These are phyloP conservation scores for Astragalus glycyphyllos DNA, from an alignment of 306 rosid species.

Conservation along the genomic window DNA sequence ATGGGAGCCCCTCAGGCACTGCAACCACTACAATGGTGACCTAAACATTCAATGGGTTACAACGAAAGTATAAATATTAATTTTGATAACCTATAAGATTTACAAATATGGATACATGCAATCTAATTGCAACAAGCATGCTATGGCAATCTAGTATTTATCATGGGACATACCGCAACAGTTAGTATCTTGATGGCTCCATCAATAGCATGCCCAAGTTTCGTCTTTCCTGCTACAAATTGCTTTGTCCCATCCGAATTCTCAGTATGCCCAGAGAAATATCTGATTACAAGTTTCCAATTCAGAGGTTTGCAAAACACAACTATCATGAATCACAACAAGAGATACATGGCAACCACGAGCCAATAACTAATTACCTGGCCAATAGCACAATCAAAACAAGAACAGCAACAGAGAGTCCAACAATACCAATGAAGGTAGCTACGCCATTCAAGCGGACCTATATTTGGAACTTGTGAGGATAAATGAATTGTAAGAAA, in stretches of 20 bases:
- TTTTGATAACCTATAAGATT: constrained; percentile 24
- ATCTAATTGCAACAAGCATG: constrained; percentile 31
- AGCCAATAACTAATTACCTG: constrained; percentile 58
- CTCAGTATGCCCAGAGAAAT: constrained; percentile 86
- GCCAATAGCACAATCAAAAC: constrained; percentile 80
- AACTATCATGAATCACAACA: constrained; percentile 3
- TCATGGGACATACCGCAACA: constrained; percentile 76
- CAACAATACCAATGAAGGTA: constrained; percentile 90
- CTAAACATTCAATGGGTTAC: constrained; percentile 53
- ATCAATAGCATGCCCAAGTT: constrained; percentile 71
- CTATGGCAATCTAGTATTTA: background rate
- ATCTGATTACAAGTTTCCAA: constrained; percentile 57
- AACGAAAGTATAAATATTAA: constrained; percentile 13
- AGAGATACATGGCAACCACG: constrained; percentile 30
- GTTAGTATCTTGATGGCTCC: constrained; percentile 92
- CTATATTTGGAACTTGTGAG: constrained; percentile 49
- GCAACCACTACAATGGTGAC: constrained; percentile 99
- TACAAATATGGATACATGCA: background rate
- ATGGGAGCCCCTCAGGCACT: constrained; percentile 98
- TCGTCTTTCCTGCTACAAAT: constrained; percentile 75
- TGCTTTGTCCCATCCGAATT: constrained; percentile 50
- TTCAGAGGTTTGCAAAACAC: constrained; percentile 36
- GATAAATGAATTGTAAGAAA: constrained; percentile 29
- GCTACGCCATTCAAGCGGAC: constrained; percentile 98
- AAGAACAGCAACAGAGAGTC: constrained; percentile 82